Percentiles rank a stretch among this genome's conserved stretches.
phyloP scores from a whole-genome alignment of 257 asterid species.

The Nicotiana sylvestris region DNA sequence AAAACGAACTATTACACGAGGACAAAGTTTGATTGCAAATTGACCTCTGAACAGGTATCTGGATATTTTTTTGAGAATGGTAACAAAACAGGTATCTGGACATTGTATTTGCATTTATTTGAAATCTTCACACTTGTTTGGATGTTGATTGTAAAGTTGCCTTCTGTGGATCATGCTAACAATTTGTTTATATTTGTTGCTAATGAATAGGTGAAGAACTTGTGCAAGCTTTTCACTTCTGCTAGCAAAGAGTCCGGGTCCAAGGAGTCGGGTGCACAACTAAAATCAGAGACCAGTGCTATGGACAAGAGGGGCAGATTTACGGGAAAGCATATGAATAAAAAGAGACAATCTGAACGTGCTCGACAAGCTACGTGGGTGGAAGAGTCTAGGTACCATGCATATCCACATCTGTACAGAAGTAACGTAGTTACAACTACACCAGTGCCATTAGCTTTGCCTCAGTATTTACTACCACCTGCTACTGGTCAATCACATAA shows the following conservation, averaged over 20 bases:
- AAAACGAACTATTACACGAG: conserved; percentile 63
- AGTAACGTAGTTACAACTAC: conserved; percentile 35
- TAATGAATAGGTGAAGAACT: conserved; percentile 53
- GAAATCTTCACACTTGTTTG: not conserved
- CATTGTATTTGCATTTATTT: not conserved
- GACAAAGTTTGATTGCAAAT: conserved; percentile 60
- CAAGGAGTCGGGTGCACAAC: conserved; percentile 20
- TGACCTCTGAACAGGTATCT: conserved; percentile 67
- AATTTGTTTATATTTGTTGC: conserved; percentile 11
- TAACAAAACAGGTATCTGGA: conserved; percentile 44
- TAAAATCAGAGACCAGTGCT: not conserved
- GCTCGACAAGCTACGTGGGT: conserved; percentile 32
- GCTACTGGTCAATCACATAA: conserved; percentile 33
- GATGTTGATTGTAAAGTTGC: not conserved
- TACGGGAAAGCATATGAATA: not conserved
- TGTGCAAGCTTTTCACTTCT: conserved; percentile 56
- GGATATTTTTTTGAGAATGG: not conserved
- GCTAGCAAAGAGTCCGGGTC: conserved; percentile 22
- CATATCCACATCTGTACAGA: conserved; percentile 36
- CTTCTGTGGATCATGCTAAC: not conserved
- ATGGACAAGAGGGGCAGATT: not conserved
- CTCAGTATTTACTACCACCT: conserved; percentile 24
- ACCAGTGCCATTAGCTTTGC: conserved; percentile 12
- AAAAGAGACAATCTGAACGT: not conserved
- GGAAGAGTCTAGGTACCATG: conserved; percentile 26